Conservation (phyloP, 805 yeast species). For the Yarrowia keelungensis region DNA sequence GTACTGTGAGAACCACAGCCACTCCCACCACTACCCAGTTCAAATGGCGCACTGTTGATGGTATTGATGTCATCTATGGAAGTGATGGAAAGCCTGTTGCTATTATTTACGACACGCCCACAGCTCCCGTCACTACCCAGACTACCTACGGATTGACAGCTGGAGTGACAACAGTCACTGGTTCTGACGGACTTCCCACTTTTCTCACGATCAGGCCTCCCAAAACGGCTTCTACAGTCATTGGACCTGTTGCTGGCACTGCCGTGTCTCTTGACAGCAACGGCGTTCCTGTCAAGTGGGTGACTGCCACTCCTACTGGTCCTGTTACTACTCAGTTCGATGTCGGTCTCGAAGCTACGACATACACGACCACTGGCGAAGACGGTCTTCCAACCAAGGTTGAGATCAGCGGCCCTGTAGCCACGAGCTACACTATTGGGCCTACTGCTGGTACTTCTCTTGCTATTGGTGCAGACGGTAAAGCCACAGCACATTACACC, state of each 20-base stretch:
- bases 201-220: too few species aligned
- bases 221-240: too few species aligned
- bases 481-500: not conserved
- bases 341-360: not conserved
- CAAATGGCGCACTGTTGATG: not conserved
- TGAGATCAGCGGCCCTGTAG: not conserved
- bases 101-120: too few species aligned
- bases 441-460: not conserved
- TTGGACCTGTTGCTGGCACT: not conserved
- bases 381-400: not conserved
- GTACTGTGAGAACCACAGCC: not conserved
- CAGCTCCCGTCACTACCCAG: too few species aligned
- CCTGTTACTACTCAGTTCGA: not conserved
- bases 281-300: not conserved
- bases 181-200: not conserved
- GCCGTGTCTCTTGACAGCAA: not conserved
- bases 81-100: not conserved
- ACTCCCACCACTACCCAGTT: not conserved
- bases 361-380: not conserved
- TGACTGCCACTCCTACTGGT: not conserved
- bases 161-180: not conserved
- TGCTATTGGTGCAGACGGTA: not conserved
- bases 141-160: too few species aligned
- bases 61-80: not conserved
- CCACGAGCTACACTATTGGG: not conserved